Base-by-base conservation (phyloP, 2,329 filamentous ascomycete species). In the Exutisphaerella laricina region DNA sequence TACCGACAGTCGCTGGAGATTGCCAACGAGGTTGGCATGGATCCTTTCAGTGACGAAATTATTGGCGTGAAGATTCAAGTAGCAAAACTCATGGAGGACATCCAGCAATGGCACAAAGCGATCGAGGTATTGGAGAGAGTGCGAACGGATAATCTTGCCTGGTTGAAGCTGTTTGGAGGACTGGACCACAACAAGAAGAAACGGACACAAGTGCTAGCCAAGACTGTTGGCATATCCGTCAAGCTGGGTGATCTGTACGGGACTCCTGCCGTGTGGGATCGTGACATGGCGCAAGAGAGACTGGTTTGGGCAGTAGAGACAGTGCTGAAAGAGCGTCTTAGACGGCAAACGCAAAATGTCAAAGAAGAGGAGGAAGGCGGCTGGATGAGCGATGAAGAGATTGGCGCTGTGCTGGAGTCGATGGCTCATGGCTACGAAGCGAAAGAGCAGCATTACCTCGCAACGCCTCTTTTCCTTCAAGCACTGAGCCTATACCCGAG, bases 1-100 rank as follows among this genome's bases (percentile, higher is more conserved):
- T 97, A 95, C 64, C 82, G 82, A 57, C 77, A 84, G 52, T 88
- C 89, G 3, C 71, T 97, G 44, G 73, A 81, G 49, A 74, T 84
- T 39, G 88, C 88, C 44, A 70, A 80, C 37, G 80, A 87, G 58
- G 60, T 84, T 38, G 80, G 81, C 0, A 78, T 98, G 70, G 88
- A 97, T 60, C 87, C 86, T 0, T 94, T 89, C 62, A 89, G 85
- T 3, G 85, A 96, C 56, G 89, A 96, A 62, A 82, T 96, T 23
- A 74, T 96, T 54, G 92, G 92, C 6, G 81, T 97, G 39, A 87
- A 88, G 59, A 82, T 97, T 38, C 81, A 89, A 61, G 73, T 94
- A 6, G 81, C 87, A 1, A 75, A 76, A 7, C 80, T 94, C 73
- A 74, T 95, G 49, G 87, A 96, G 65, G 82, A 84, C 58, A 78